phyloP scores from a whole-genome alignment of 208 protist species.

The Porcisia deanei region DNA sequence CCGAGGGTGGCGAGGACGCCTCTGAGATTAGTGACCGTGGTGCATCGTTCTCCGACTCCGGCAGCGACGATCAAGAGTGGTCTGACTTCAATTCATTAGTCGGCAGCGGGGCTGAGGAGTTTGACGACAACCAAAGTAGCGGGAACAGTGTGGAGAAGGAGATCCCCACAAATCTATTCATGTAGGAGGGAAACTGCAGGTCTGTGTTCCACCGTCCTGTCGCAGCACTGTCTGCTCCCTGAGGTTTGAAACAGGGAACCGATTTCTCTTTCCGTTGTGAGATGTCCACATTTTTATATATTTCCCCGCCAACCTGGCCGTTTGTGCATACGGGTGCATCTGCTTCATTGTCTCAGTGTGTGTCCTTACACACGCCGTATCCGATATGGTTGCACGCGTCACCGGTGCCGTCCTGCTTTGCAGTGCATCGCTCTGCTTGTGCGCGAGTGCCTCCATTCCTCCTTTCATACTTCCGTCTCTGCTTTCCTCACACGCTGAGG shows the following conservation, averaged over 20 bases:
- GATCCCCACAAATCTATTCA: slow-evolving; percentile 31
- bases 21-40: slow-evolving; percentile 35
- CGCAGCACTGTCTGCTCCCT: neutral
- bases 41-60: slow-evolving; percentile 16
- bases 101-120: slow-evolving; percentile 15
- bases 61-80: slow-evolving; percentile 36
- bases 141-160: slow-evolving; percentile 30
- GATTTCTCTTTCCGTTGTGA: neutral
- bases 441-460: neutral
- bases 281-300: neutral
- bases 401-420: neutral
- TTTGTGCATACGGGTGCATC: neutral
- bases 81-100: slow-evolving; percentile 14
- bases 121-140: slow-evolving; percentile 22
- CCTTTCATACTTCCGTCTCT: too few relatives aligned
- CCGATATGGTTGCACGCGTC: slow-evolving; percentile 5
- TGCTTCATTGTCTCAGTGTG: neutral
- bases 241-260: neutral
- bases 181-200: neutral
- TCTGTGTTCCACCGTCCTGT: neutral
- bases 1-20: slow-evolving; percentile 7
- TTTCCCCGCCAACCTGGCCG: neutral
- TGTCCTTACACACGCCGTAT: neutral
- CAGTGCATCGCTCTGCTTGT: neutral
- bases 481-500: neutral